Base-by-base conservation (phyloP, 768 basidiomycete species). In the Mycena amicta region DNA sequence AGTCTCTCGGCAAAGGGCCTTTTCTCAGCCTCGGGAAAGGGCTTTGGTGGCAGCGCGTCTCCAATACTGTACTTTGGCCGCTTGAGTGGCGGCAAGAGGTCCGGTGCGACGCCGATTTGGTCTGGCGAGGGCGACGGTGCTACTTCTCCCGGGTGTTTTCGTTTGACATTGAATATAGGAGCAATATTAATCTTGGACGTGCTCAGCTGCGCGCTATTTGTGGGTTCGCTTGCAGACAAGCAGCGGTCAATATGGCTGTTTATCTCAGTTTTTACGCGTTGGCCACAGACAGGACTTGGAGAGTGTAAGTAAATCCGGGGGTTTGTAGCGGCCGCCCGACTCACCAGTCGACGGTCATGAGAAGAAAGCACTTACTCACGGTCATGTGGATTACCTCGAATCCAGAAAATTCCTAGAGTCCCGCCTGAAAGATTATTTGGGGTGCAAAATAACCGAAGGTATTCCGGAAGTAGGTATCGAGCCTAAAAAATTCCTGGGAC, bases 1-100 rank as follows among this genome's bases (percentile, higher is more conserved):
- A 93, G 78, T 20, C 80, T 79, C 67, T 93, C 92, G 0, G 93
- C 89, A 1, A 93, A 89, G 2, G 78, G n/a, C n/a, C n/a, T n/a
- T n/a, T n/a, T n/a, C n/a, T n/a, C n/a, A n/a, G n/a, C n/a, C n/a
- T n/a, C n/a, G n/a, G n/a, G n/a, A n/a, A n/a, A n/a, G n/a, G n/a
- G n/a, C n/a, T n/a, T n/a, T n/a, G n/a, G n/a, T n/a, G n/a, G n/a
- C n/a, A n/a, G n/a, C n/a, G n/a, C n/a, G n/a, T n/a, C n/a, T n/a
- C n/a, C n/a, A n/a, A n/a, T n/a, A n/a, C n/a, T n/a, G n/a, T n/a
- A n/a, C n/a, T n/a, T n/a, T n/a, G n/a, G n/a, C n/a, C n/a, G n/a
- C n/a, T n/a, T n/a, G n/a, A n/a, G n/a, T n/a, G n/a, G n/a, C n/a
- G n/a, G n/a, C n/a, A n/a, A n/a, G n/a, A n/a, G n/a, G n/a, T n/a